phyloP scores from a whole-genome alignment of 192 early-diverging fungal genomes.

The Chytriomyces confervae region DNA sequence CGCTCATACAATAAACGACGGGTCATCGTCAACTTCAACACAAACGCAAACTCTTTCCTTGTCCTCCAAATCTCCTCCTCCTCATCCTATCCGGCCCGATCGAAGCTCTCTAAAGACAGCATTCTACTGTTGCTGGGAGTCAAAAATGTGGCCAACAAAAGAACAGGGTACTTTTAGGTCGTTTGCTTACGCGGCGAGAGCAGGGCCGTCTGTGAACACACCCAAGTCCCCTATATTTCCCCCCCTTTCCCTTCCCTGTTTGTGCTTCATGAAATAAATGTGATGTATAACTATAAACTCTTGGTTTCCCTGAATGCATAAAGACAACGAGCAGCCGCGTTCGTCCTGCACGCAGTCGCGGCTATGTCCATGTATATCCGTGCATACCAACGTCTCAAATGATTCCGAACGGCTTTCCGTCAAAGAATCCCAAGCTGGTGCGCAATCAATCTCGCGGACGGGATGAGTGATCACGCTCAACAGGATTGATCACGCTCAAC shows the following conservation, averaged over 20 bases:
- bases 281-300: too few species aligned
- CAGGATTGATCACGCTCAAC: too few species aligned
- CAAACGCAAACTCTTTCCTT: not conserved
- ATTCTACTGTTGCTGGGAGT: constrained; percentile 30
- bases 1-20: not conserved
- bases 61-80: not conserved
- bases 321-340: too few species aligned
- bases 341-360: too few species aligned
- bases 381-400: too few species aligned
- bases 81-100: constrained; percentile 24
- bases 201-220: constrained; percentile 23
- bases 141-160: constrained; percentile 30
- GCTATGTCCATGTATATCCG: too few species aligned
- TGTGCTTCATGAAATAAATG: not conserved
- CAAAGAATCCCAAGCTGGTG: too few species aligned
- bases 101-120: constrained; percentile 29
- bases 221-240: constrained; percentile 23
- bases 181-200: constrained; percentile 15
- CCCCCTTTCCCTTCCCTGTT: not conserved
- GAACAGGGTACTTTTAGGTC: constrained; percentile 26
- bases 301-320: too few species aligned
- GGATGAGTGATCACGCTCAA: too few species aligned
- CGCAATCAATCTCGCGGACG: too few species aligned
- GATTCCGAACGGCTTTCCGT: too few species aligned
- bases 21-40: not conserved